Evolutionary conservation across 441 rosid genomes (phyloP).

Genomic region (Capsella rubella): DNA sequence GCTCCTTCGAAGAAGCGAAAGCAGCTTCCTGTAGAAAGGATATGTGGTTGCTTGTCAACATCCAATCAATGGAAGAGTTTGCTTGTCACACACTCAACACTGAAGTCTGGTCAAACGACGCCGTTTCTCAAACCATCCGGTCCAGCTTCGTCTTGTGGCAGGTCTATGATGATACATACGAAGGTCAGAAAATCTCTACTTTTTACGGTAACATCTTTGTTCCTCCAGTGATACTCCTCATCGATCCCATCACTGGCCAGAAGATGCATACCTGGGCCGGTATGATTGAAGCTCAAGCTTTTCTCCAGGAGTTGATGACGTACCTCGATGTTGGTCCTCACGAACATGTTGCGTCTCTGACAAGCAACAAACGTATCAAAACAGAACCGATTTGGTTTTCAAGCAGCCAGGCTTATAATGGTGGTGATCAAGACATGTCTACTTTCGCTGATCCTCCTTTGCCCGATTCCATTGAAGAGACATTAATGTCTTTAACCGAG

Average conservation of each 20-base stretch:
- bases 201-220: background rate
- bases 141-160: conserved; percentile 12
- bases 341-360: background rate
- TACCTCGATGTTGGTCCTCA: background rate
- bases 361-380: conserved; percentile 1
- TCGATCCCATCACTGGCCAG: conserved; percentile 27
- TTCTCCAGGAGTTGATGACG: conserved; percentile 4
- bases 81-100: conserved; percentile 20
- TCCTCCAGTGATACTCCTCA: conserved; percentile 26
- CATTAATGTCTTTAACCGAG: no score
- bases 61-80: conserved; percentile 24
- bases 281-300: background rate
- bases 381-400: background rate
- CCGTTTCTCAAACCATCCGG: background rate
- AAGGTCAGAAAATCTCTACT: background rate
- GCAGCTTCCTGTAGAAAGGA: background rate
- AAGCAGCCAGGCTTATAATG: background rate
- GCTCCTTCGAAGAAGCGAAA: conserved; percentile 18
- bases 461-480: no score
- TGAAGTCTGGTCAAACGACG: conserved; percentile 24
- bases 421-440: background rate
- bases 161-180: conserved; percentile 14
- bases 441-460: background rate
- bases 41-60: conserved; percentile 15
- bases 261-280: conserved; percentile 11